Evolutionary conservation across 1,139 yeast genomes (phyloP), one percentile per base, ranked within the genome.

Genomic region (Yamadazyma atmosphaerica): DNA sequence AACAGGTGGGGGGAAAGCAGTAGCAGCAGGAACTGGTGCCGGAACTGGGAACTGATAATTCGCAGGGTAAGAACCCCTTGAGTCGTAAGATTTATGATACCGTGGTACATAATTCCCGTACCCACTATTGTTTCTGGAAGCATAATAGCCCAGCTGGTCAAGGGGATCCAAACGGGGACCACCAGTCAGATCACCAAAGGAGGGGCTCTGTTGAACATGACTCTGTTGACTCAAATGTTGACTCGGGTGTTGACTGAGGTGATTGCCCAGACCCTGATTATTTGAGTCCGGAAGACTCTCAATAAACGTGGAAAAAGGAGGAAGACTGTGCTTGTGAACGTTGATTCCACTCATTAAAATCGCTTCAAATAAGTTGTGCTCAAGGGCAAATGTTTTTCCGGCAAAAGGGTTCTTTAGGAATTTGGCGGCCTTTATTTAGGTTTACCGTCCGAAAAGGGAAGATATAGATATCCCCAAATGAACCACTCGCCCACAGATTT

Each of bases 251-350:
- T n/a, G n/a, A n/a, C n/a, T n/a, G n/a, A n/a, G n/a, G n/a, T n/a
- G n/a, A n/a, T n/a, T n/a, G n/a, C n/a, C n/a, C n/a, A n/a, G n/a
- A n/a, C n/a, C n/a, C n/a, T n/a, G n/a, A n/a, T n/a, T 10, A 15
- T 18, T 18, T n/a, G 33, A n/a, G 8, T 19, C 33, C 4, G 33
- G 21, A 5, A 42, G n/a, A 26, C 23, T 36, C 23, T 43, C 45
- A 15, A 43, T 35, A 26, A 43, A 22, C 24, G 35, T 42, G 3
- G 49, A 42, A 40, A 45, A 44, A 4, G 46, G 40, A 4, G 49
- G 49, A 24, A 45, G 37, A 2, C 39, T 34, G 16, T 32, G 24
- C 10, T 12, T 31, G 7, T 10, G 16, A 31, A 31, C 13, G 19
- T 21, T 31, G 9, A 31, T 19, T 13, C 19, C 33, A 19, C 25